Evolutionary conservation across 768 basidiomycete species (phyloP).

Genomic region (Tricholoma sp.): DNA sequence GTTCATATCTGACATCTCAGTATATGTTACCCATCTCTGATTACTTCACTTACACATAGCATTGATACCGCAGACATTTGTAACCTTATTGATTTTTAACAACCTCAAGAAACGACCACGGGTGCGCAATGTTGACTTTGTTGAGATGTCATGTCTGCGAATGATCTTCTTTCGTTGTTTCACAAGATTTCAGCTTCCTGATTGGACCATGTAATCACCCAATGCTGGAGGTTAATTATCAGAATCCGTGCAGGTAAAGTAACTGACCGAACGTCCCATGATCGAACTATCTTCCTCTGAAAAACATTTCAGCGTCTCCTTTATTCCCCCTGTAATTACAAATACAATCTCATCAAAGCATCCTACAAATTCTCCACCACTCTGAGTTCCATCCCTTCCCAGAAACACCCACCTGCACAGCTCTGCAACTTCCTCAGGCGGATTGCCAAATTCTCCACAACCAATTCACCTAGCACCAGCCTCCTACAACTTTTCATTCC

Average conservation of each 20-base stretch:
- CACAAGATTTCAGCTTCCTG: neutral
- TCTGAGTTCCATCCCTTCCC: neutral
- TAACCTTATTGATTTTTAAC: neutral
- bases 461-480: neutral
- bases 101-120: neutral
- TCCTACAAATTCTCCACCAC: neutral
- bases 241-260: too few species aligned
- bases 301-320: neutral
- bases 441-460: neutral
- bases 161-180: neutral
- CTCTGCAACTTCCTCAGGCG: neutral
- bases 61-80: neutral
- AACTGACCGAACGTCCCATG: neutral
- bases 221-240: too few species aligned
- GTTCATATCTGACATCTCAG: neutral
- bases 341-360: neutral
- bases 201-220: too few species aligned
- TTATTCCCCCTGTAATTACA: neutral
- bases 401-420: neutral
- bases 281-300: neutral
- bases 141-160: neutral
- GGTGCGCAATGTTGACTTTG: neutral
- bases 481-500: neutral
- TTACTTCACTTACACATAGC: too few species aligned
- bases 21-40: neutral